A percentile compares a stretch with the other conserved stretches of the same genome.
These are phyloP conservation scores for Aspergillus egyptiacus DNA, from an alignment of 495 filamentous ascomycete genomes.

Conservation along the genomic window DNA sequence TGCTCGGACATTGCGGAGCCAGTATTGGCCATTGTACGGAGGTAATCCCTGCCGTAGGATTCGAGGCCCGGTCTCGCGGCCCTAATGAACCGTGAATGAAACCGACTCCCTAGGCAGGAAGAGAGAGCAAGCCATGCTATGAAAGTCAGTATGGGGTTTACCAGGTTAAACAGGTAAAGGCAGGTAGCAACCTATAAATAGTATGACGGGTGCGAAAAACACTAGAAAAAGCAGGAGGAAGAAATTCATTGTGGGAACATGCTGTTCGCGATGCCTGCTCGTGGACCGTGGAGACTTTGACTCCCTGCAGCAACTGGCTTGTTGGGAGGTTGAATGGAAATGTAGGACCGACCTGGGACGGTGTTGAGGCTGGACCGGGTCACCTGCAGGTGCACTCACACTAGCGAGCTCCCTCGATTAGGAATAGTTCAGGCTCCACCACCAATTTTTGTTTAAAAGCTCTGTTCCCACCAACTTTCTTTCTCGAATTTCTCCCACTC, in stretches of 20 bases:
- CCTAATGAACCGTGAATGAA: conserved; percentile 39
- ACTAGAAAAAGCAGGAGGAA: conserved; percentile 45
- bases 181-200: conserved; percentile 40
- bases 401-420: conserved; percentile 17
- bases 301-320: too few species aligned
- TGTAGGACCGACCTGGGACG: not conserved
- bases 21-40: conserved; percentile 48
- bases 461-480: conserved; percentile 10
- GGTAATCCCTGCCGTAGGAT: conserved; percentile 49
- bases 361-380: not conserved
- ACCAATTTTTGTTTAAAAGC: conserved; percentile 1
- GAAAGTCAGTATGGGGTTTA: conserved; percentile 15
- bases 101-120: conserved; percentile 52
- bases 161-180: not conserved
- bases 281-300: too few species aligned
- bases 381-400: too few species aligned
- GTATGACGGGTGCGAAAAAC: conserved; percentile 41
- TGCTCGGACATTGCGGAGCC: conserved; percentile 55
- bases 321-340: too few species aligned
- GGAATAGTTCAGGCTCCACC: conserved; percentile 21
- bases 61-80: conserved; percentile 34
- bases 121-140: conserved; percentile 53
- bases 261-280: not conserved
- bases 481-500: conserved; percentile 6
- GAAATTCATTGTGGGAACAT: conserved; percentile 39